Evolutionary conservation across 805 yeast species (phyloP).

Genomic region (Cyberlindnera veronae): DNA sequence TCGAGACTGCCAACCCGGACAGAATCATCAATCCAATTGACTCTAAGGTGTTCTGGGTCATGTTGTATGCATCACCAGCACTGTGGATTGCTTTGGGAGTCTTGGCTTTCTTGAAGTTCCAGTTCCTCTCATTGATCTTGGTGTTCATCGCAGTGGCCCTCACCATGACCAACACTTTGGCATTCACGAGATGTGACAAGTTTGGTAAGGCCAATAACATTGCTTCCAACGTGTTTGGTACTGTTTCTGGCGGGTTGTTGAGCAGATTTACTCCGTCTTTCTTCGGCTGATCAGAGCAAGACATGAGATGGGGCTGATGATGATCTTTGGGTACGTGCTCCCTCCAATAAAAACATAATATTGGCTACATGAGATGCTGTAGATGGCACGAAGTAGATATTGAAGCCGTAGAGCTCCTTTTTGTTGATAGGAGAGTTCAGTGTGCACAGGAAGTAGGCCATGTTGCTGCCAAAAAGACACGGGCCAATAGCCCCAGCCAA

Average conservation of each 20-base stretch:
- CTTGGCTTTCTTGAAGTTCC: constrained; percentile 73
- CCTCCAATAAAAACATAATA: too few relatives aligned
- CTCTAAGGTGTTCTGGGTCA: constrained; percentile 82
- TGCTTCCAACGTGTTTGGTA: constrained; percentile 55
- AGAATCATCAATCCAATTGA: constrained; percentile 85
- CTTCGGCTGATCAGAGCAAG: constrained; percentile 13
- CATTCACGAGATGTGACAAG: constrained; percentile 89
- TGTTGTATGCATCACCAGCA: constrained; percentile 71
- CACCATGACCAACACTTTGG: constrained; percentile 80
- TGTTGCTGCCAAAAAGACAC: background rate
- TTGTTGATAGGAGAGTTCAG: too few relatives aligned
- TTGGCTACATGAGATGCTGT: too few relatives aligned
- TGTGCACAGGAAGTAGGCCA: too few relatives aligned
- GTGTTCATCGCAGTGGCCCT: constrained; percentile 66
- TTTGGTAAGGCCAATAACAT: constrained; percentile 78
- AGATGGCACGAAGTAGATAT: too few relatives aligned
- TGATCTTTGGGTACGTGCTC: too few relatives aligned
- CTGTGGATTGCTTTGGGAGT: constrained; percentile 74
- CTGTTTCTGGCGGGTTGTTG: constrained; percentile 45
- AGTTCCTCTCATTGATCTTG: constrained; percentile 61
- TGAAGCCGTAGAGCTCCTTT: too few relatives aligned
- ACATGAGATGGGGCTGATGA: too few relatives aligned
- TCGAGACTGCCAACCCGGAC: constrained; percentile 75
- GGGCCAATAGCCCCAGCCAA: background rate
- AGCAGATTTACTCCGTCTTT: constrained; percentile 41